These are phyloP conservation scores for Pseudogymnoascus sp. DNA, from an alignment of 2,329 filamentous ascomycete genomes.

Conservation along the genomic window DNA sequence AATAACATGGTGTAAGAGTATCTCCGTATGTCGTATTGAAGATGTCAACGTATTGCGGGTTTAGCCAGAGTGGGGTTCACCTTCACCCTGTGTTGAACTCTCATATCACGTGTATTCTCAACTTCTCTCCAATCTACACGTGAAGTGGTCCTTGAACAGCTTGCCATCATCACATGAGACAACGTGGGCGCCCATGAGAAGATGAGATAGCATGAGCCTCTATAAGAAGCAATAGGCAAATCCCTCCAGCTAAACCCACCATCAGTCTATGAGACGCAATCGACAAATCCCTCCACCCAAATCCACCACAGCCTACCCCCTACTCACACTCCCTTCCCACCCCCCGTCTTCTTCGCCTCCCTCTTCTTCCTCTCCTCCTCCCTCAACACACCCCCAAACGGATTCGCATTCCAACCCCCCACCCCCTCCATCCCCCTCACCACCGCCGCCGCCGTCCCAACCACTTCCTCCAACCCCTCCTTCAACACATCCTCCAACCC, in stretches of 20 bases:
- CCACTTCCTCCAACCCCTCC: conserved; percentile 4
- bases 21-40: not conserved
- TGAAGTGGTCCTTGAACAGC: not conserved
- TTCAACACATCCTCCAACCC: conserved; percentile 10
- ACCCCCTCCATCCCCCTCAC: conserved; percentile 21
- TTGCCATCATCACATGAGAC: not conserved
- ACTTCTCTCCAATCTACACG: not conserved
- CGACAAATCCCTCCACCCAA: too few species aligned
- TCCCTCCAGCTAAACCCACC: not conserved
- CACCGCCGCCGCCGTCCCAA: conserved; percentile 16
- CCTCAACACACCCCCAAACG: not conserved
- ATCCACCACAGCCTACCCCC: not conserved
- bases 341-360: not conserved
- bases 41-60: not conserved
- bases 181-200: not conserved
- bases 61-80: not conserved
- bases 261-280: too few species aligned
- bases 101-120: not conserved
- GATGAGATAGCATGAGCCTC: not conserved
- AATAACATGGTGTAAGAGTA: not conserved
- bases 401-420: conserved; percentile 20
- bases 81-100: too few species aligned
- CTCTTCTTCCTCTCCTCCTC: not conserved
- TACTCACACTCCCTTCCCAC: not conserved
- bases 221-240: not conserved